phyloP scores from a whole-genome alignment of 2,329 filamentous ascomycete genomes.

The Aspergillus candidus region DNA sequence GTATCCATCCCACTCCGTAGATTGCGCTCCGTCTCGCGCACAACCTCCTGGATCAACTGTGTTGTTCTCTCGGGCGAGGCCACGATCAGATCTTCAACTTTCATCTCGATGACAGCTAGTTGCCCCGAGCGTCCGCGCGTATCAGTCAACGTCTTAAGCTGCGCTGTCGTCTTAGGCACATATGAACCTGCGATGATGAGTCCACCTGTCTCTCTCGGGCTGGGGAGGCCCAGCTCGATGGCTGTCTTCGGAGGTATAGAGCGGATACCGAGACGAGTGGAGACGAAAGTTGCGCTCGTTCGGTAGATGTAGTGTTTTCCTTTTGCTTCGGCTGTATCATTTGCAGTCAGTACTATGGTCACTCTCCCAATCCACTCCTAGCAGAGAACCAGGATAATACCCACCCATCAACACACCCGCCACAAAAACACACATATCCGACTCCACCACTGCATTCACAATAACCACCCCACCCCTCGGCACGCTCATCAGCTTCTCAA shows the following conservation, averaged over 20 bases:
- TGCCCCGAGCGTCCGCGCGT: slow-evolving; percentile 29
- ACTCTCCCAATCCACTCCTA: background rate
- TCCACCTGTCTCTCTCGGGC: slow-evolving; percentile 38
- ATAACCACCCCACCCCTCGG: slow-evolving; percentile 42
- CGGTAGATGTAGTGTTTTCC: slow-evolving; percentile 43
- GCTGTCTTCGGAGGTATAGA: slow-evolving; percentile 48
- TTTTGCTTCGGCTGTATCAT: slow-evolving; percentile 25
- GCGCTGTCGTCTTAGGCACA: slow-evolving; percentile 54
- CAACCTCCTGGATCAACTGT: slow-evolving; percentile 19
- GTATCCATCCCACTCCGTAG: slow-evolving; percentile 48
- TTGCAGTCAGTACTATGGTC: background rate
- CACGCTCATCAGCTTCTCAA: slow-evolving; percentile 35
- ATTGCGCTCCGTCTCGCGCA: slow-evolving; percentile 33
- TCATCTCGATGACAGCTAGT: slow-evolving; percentile 44
- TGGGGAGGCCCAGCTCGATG: slow-evolving; percentile 36
- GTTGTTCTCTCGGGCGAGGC: slow-evolving; percentile 25
- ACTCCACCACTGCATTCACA: slow-evolving; percentile 49
- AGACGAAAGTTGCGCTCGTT: slow-evolving; percentile 45
- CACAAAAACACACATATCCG: slow-evolving; percentile 52
- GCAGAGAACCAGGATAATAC: too few relatives aligned
- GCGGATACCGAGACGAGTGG: slow-evolving; percentile 48
- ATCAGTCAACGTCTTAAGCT: slow-evolving; percentile 42
- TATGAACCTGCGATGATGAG: slow-evolving; percentile 54
- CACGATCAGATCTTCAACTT: slow-evolving; percentile 44
- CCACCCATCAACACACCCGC: slow-evolving; percentile 41